Percentiles rank a stretch among this genome's conserved stretches.
Conservation (phyloP, 805 yeast species). For the Wickerhamomyces xylosicus region DNA sequence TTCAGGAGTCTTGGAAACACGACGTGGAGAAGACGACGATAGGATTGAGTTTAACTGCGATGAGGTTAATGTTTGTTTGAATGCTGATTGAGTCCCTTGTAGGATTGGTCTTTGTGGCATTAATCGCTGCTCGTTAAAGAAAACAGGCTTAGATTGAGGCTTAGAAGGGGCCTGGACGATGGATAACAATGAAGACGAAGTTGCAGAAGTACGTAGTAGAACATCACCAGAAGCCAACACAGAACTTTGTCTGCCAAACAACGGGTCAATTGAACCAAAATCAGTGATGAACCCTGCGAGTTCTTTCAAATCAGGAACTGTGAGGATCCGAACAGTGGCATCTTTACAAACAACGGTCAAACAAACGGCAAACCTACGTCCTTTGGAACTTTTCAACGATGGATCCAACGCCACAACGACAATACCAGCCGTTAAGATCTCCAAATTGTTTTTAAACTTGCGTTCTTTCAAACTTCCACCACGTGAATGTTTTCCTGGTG, state of each 20-base stretch:
- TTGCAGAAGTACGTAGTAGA: conserved; percentile 41
- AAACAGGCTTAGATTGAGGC: conserved; percentile 5
- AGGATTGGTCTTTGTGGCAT: conserved; percentile 76
- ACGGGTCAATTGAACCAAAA: conserved; percentile 30
- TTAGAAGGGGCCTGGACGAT: conserved; percentile 30
- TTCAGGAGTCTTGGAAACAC: conserved; percentile 37
- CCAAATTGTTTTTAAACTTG: conserved; percentile 50
- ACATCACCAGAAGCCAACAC: conserved; percentile 46
- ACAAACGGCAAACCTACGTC: neutral
- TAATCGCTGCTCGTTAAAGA: conserved; percentile 59
- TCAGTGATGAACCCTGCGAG: conserved; percentile 28
- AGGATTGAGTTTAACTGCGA: neutral
- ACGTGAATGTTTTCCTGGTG: conserved; percentile 42
- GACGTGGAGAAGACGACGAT: neutral
- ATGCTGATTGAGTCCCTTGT: conserved; percentile 72
- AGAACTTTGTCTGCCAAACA: conserved; percentile 32
- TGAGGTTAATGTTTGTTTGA: conserved; percentile 39
- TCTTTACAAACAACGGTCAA: conserved; percentile 13
- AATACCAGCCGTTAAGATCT: conserved; percentile 38
- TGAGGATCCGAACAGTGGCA: conserved; percentile 34
- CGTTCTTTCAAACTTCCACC: no score
- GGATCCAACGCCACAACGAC: conserved; percentile 26
- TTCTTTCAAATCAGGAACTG: conserved; percentile 58
- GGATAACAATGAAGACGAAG: conserved; percentile 43
- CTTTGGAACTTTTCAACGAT: neutral